These are phyloP conservation scores for Volvox africanus DNA, from an alignment of 139 green algal genomes.

Conservation along the genomic window DNA sequence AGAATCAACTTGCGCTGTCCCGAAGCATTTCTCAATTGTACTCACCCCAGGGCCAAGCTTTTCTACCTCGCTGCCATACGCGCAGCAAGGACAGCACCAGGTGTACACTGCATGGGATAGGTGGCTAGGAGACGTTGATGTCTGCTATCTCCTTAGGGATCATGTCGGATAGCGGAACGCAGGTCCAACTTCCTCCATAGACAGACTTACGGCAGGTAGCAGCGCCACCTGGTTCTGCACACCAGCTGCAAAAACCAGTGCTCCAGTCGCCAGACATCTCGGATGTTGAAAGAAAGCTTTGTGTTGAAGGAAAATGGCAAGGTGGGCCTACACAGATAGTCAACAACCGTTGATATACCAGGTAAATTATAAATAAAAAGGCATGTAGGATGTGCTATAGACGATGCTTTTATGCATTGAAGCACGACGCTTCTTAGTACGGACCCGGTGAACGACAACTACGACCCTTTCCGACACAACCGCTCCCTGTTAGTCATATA, in stretches of 20 bases:
- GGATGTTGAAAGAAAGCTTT: neutral
- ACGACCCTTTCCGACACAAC: too few relatives aligned
- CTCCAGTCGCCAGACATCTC: neutral
- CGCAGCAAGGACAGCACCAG: constrained; percentile 15
- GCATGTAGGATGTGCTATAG: too few relatives aligned
- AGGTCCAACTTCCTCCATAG: too few relatives aligned
- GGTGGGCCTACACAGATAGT: neutral
- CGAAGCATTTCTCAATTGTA: too few relatives aligned
- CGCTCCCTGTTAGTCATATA: too few relatives aligned
- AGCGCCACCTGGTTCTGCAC: neutral
- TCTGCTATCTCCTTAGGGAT: neutral
- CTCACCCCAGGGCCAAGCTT: neutral
- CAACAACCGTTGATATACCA: too few relatives aligned
- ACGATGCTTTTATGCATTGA: too few relatives aligned
- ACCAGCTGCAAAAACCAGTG: constrained; percentile 19
- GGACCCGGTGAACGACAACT: too few relatives aligned
- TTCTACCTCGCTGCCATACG: neutral
- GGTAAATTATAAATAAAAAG: too few relatives aligned
- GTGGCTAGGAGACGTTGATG: neutral
- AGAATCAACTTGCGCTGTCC: too few relatives aligned
- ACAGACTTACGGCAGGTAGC: constrained; percentile 12
- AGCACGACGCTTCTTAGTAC: too few relatives aligned
- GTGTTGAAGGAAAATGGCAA: neutral
- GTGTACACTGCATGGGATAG: neutral
- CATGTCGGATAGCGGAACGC: neutral